Evolutionary conservation across 2,329 filamentous ascomycete species (phyloP).

Genomic region (Diaporthe australafricana): DNA sequence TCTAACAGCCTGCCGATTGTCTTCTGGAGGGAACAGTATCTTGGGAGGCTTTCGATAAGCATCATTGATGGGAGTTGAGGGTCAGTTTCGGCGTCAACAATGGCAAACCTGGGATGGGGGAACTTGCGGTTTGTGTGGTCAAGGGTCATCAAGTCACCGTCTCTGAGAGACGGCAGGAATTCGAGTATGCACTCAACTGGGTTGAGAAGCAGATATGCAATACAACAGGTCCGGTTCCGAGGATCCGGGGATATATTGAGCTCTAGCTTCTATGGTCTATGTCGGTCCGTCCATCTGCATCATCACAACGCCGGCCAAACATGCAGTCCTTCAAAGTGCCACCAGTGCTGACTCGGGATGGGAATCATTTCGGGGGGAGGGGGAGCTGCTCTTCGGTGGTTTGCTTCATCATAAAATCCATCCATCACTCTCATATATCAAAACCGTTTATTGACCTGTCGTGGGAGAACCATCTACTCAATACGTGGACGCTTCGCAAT

Average conservation of each 20-base stretch:
- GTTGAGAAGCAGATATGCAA: constrained; percentile 5
- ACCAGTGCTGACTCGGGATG: background rate
- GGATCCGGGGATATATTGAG: constrained; percentile 32
- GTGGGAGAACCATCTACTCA: constrained; percentile 35
- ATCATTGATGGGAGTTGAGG: constrained; percentile 3
- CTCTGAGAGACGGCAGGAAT: background rate
- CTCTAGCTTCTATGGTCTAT: constrained; percentile 36
- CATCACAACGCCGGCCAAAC: constrained; percentile 30
- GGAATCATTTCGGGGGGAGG: constrained; percentile 11
- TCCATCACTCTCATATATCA: background rate
- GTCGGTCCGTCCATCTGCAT: background rate
- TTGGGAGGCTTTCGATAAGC: background rate
- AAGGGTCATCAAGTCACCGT: background rate
- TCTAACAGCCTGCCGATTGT: background rate
- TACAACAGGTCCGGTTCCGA: constrained; percentile 25
- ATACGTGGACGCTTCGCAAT: constrained; percentile 38
- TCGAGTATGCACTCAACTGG: constrained; percentile 22
- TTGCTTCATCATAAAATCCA: background rate
- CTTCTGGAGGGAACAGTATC: background rate
- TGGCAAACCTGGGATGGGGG: background rate
- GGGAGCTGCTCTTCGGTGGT: constrained; percentile 14
- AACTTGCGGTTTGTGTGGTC: background rate
- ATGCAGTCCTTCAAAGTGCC: constrained; percentile 15
- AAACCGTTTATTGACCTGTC: constrained; percentile 34
- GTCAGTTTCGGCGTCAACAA: background rate